A percentile compares a stretch with the other conserved stretches of the same genome.
These are phyloP conservation scores for Saccharomycopsis fibuligera DNA, from an alignment of 805 yeast species.

Conservation along the genomic window DNA sequence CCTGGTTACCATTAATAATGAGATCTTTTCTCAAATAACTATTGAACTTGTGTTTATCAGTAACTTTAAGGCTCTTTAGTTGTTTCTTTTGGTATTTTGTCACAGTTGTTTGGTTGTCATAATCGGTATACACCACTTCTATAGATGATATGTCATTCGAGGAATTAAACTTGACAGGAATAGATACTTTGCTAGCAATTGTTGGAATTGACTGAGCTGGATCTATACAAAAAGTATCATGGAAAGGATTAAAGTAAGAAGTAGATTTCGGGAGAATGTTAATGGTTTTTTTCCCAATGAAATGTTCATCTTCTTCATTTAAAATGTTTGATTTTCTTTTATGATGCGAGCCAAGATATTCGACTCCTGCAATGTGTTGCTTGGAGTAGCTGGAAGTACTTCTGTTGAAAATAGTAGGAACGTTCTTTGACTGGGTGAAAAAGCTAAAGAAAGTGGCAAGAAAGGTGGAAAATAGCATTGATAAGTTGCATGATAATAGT, in stretches of 20 bases:
- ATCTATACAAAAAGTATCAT: conserved; percentile 57
- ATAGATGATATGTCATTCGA: conserved; percentile 64
- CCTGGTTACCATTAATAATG: conserved; percentile 26
- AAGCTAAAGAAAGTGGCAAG: conserved; percentile 6
- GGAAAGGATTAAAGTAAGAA: conserved; percentile 73
- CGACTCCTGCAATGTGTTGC: neutral
- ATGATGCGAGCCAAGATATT: conserved; percentile 8
- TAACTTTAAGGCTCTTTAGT: conserved; percentile 34
- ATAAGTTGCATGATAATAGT: conserved; percentile 18
- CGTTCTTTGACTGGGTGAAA: conserved; percentile 14
- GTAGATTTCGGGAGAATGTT: conserved; percentile 89
- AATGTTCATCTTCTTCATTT: conserved; percentile 39
- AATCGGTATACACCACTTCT: conserved; percentile 55
- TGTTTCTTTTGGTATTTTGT: conserved; percentile 54
- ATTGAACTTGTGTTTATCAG: conserved; percentile 9
- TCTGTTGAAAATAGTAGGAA: neutral
- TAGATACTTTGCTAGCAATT: conserved; percentile 30
- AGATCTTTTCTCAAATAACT: conserved; percentile 16
- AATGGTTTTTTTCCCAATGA: conserved; percentile 80
- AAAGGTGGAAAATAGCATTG: conserved; percentile 15
- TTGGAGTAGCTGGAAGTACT: neutral
- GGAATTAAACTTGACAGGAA: conserved; percentile 79
- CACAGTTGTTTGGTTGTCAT: conserved; percentile 38
- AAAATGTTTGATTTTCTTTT: neutral
- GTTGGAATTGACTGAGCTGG: conserved; percentile 21